These are phyloP conservation scores for Trichophyton mentagrophytes DNA, from an alignment of 2,329 filamentous ascomycete genomes.

Conservation along the genomic window DNA sequence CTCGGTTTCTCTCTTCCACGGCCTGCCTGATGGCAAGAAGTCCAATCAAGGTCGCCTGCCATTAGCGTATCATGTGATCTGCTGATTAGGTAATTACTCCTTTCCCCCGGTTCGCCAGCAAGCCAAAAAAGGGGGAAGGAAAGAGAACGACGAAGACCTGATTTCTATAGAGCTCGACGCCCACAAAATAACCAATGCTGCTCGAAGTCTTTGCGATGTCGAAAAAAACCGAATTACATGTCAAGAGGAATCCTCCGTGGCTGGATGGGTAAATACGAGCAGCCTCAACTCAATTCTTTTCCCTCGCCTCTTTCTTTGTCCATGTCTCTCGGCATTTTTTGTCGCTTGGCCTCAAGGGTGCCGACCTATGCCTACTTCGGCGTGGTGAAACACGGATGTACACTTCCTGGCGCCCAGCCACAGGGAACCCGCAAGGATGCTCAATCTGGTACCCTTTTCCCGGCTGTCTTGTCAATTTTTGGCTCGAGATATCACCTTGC, in stretches of 20 bases:
- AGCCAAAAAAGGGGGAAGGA: too few species aligned
- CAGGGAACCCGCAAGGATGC: not conserved
- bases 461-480: not conserved
- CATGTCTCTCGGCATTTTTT: not conserved
- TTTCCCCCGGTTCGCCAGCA: too few species aligned
- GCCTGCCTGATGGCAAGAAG: too few species aligned
- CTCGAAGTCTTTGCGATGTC: too few species aligned
- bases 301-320: not conserved
- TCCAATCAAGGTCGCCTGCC: too few species aligned
- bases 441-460: not conserved
- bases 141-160: too few species aligned
- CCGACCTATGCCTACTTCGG: not conserved
- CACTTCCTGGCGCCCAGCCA: not conserved
- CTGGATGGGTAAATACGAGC: not conserved
- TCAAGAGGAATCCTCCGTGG: not conserved
- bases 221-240: not conserved
- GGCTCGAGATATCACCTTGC: not conserved
- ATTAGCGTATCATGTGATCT: too few species aligned
- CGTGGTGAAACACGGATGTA: not conserved
- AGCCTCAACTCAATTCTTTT: not conserved
- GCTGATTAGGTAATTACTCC: too few species aligned
- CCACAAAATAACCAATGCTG: too few species aligned
- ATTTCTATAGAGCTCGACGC: too few species aligned
- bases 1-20: too few species aligned
- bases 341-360: not conserved